Conservation (phyloP, 805 yeast genomes). For the Ogataea pini region DNA sequence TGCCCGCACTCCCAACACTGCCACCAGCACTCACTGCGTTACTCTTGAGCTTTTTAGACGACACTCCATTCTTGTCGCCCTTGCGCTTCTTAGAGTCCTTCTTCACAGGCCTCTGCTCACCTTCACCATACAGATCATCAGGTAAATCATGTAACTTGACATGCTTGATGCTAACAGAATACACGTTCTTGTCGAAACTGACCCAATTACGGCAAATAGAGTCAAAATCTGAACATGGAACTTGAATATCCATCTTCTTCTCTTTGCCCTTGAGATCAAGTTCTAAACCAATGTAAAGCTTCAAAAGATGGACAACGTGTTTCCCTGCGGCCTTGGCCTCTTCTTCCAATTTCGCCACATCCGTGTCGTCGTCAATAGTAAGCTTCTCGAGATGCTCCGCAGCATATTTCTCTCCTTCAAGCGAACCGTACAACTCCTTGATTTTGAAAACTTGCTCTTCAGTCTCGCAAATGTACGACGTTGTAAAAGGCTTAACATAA, state of each 20-base stretch:
- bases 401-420: constrained; percentile 50
- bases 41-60: constrained; percentile 35
- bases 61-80: constrained; percentile 35
- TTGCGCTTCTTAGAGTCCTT: constrained; percentile 55
- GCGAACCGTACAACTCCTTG: constrained; percentile 52
- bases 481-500: constrained; percentile 72
- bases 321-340: constrained; percentile 27
- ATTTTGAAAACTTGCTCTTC: constrained; percentile 42
- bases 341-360: constrained; percentile 31
- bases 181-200: constrained; percentile 59
- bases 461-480: constrained; percentile 43
- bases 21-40: constrained; percentile 9
- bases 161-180: constrained; percentile 66
- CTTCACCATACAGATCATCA: constrained; percentile 76
- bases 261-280: constrained; percentile 52
- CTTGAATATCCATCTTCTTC: constrained; percentile 76
- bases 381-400: constrained; percentile 36
- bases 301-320: constrained; percentile 58
- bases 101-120: constrained; percentile 73
- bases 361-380: constrained; percentile 34
- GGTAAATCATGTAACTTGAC: constrained; percentile 82
- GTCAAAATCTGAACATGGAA: constrained; percentile 88
- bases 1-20: constrained; percentile 10
- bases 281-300: constrained; percentile 78
- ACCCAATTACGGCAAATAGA: constrained; percentile 75